Conservation (phyloP, 139 green algal species). For the Raphidocelis subcapitata region DNA sequence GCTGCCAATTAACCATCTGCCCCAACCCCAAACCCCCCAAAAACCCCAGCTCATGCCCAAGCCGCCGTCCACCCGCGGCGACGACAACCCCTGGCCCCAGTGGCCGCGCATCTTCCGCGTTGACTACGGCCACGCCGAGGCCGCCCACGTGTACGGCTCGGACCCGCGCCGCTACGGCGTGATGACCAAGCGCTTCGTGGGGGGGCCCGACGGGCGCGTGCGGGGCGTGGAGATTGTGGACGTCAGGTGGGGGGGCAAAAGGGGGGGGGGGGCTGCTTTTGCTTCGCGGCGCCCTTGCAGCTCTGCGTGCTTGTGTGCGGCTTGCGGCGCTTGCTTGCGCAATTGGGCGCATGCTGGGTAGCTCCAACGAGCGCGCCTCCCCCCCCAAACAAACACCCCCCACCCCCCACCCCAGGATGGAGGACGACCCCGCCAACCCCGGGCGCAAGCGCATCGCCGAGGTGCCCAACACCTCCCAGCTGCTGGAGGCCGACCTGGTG, state of each 20-base stretch:
- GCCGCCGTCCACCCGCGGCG: slow-evolving; percentile 70
- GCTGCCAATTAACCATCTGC: too few relatives aligned
- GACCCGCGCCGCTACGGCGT: slow-evolving; percentile 93
- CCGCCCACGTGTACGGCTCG: slow-evolving; percentile 61
- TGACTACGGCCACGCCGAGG: slow-evolving; percentile 96
- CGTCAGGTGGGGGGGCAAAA: slow-evolving; percentile 35
- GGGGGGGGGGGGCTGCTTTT: too few relatives aligned
- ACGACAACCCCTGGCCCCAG: slow-evolving; percentile 92
- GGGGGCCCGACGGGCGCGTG: slow-evolving; percentile 71
- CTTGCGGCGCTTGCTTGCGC: too few relatives aligned
- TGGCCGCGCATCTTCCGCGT: slow-evolving; percentile 89
- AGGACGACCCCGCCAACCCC: neutral
- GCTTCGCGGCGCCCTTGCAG: too few relatives aligned
- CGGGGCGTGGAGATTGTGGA: slow-evolving; percentile 76
- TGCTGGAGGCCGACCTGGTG: slow-evolving; percentile 89
- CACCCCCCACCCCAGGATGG: neutral
- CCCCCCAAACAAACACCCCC: too few relatives aligned
- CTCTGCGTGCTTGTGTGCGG: too few relatives aligned
- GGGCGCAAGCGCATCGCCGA: neutral
- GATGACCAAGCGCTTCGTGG: slow-evolving; percentile 93
- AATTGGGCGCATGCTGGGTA: too few relatives aligned
- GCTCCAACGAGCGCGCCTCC: too few relatives aligned
- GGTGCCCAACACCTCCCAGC: slow-evolving; percentile 26
- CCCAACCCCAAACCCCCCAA: too few relatives aligned
- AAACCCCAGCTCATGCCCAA: slow-evolving; percentile 68